Evolutionary conservation across 768 basidiomycete genomes (phyloP), one percentile per base, ranked within the genome.

Genomic region (Trametes cubensis): DNA sequence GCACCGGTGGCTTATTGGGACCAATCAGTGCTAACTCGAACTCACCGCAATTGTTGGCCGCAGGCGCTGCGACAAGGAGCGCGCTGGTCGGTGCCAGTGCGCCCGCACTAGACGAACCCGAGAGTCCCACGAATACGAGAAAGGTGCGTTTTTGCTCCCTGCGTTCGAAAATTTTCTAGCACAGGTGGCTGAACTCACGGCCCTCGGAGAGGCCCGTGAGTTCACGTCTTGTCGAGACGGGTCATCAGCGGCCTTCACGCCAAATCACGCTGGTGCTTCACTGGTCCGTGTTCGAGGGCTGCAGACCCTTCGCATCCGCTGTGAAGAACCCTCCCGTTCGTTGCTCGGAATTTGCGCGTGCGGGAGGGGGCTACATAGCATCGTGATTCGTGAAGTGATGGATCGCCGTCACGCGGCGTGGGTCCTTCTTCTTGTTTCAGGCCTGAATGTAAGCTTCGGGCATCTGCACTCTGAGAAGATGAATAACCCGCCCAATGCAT

Each of bases 181-280:
- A 34, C 34, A 34, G 11, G 17, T 28, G 13, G 7, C 21, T 53
- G 39, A 20, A 21, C 51, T 53, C 51, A 21, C 38, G 39, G 21
- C 11, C 51, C 20, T 53, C 51, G 51, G 34, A 38, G 34, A 13
- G 51, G 51, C 39, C 51, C 8, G 38, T 21, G 51, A 53, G 51
- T 23, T 28, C 51, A 39, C 2, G 21, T n/a, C 20, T 23, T 23
- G 11, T 38, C 20, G 51, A n/a, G 39, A 10, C 18, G 51, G n/a
- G 38, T 5, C 30, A 53, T 39, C 51, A 53, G 23, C 17, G 51
- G 15, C 20, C 51, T 53, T 53, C 51, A 40, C 51, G 20, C 38
- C 38, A 20, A 21, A 21, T 39, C 20, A 39, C 51, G 38, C 26
- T 39, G 23, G 14, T 46, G 23, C 45, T 15, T 49, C 48, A 28